Conservation (phyloP, 305 asterid genomes). For the Fraxinus floribunda region DNA sequence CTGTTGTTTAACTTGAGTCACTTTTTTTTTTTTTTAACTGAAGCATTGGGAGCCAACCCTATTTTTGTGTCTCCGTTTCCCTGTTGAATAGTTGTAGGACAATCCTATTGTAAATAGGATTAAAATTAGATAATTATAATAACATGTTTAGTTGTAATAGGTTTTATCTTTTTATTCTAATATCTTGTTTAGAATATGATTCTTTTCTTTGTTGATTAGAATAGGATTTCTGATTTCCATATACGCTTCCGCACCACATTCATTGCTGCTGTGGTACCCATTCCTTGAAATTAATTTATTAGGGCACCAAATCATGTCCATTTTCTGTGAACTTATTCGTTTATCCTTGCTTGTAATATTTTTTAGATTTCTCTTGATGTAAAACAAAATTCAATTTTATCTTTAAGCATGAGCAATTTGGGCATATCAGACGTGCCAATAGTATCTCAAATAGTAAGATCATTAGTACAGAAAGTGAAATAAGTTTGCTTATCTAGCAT, state of each 20-base stretch:
- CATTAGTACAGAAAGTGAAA: not conserved
- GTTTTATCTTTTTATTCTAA: not conserved
- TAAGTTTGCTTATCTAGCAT: not conserved
- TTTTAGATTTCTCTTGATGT: not conserved
- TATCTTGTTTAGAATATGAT: not conserved
- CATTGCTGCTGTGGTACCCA: not conserved
- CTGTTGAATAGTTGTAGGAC: not conserved
- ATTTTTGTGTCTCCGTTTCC: not conserved
- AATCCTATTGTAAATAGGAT: not conserved
- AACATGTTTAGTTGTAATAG: not conserved
- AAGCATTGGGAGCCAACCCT: constrained; percentile 4
- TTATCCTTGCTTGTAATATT: not conserved
- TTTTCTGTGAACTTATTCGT: constrained; percentile 4
- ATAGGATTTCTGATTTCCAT: not conserved
- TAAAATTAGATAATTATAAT: not conserved
- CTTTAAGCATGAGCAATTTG: not conserved
- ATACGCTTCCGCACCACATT: not conserved
- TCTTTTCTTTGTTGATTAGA: not conserved
- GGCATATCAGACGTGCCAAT: not conserved
- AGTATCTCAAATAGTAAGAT: not conserved
- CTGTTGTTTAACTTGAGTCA: not conserved
- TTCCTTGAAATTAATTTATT: constrained; percentile 3
- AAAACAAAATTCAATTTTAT: not conserved
- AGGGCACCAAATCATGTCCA: not conserved
- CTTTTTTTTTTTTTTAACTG: constrained; percentile 8